Evolutionary conservation across 1,284 basidiomycete genomes (phyloP).

Genomic region (Rhodotorula glutinis): DNA sequence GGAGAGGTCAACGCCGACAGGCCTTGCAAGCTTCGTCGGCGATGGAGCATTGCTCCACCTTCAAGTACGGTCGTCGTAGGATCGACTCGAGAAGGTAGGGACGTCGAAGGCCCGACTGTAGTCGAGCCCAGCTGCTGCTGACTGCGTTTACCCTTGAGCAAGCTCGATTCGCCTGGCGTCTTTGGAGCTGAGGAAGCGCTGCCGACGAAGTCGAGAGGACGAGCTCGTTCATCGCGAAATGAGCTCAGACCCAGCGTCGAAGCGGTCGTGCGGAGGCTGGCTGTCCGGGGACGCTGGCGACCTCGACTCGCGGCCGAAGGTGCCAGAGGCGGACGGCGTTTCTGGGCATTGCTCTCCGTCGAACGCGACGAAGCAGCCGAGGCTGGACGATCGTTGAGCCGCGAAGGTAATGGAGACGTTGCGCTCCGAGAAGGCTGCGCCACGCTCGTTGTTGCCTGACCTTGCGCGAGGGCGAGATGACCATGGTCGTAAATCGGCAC

Average conservation of each 20-base stretch:
- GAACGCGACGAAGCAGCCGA: conserved; percentile 1
- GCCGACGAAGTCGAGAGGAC: too few species aligned
- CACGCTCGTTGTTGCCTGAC: too few species aligned
- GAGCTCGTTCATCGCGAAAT: too few species aligned
- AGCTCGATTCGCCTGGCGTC: not conserved
- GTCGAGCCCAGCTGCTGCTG: too few species aligned
- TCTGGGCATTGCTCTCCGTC: not conserved
- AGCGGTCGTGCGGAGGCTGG: conserved; percentile 5
- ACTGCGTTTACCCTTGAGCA: conserved; percentile 20
- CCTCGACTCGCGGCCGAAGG: conserved; percentile 20
- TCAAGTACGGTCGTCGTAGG: too few species aligned
- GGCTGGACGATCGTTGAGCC: not conserved
- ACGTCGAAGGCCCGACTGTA: too few species aligned
- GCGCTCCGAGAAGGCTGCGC: too few species aligned
- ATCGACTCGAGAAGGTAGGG: too few species aligned
- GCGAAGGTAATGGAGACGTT: too few species aligned
- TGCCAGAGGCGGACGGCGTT: conserved; percentile 14
- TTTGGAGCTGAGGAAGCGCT: not conserved
- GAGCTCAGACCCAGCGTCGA: not conserved
- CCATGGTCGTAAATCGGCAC: too few species aligned
- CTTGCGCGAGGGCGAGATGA: too few species aligned
- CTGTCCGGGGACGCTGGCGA: conserved; percentile 6
- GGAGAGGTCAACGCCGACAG: conserved; percentile 7
- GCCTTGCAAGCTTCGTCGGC: conserved; percentile 15
- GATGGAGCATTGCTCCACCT: too few species aligned